Base-by-base conservation (phyloP, 148 eudicot genomes). In the Pouteria glomerata region DNA sequence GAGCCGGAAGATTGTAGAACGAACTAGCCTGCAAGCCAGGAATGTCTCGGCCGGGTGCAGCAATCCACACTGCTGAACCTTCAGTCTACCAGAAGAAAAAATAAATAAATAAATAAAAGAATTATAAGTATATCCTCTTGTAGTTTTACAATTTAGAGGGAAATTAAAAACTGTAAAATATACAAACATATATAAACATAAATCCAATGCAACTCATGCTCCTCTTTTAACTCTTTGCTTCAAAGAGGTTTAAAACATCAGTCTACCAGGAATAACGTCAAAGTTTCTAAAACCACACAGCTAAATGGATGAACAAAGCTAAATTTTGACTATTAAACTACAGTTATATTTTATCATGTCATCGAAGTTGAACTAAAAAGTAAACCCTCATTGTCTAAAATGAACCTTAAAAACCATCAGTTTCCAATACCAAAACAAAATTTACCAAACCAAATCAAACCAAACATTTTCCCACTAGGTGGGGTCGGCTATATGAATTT, bases 41-140 rank as follows among this genome's bases (percentile, higher is more conserved):
- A 6, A 92, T 81, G 66, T 92, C 97, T 53, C 92, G 87, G 67
- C 85, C 87, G 16, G 89, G 88, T 53, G 86, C 77, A 30, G 90
- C 78, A 69, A 82, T 69, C 97, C 97, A 92, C 53, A 89, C 83
- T 29, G 90, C 85, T 14, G 88, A 72, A 66, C 96, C 96, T 85
- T 92, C 97, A 34, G 76, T 89, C 91, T 89, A 86, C 84, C 69
- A 69, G 51, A 33, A 57, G 57, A 56, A 18, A 30, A 74, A 3
- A 37, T 6, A 55, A 80, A 68, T 33, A 65, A n/a, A 57, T 47
- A 30, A 73, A 42, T 35, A 37, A 39, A 60, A 12, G 27, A 3
- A 57, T 41, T 66, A 7, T 13, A 60, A 15, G 31, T 21, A 30
- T 35, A 39, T 62, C 66, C 26, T 62, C 34, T 42, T 12, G 47